Conservation (phyloP, 2,329 filamentous ascomycete genomes). For the Didymella keratinophila region DNA sequence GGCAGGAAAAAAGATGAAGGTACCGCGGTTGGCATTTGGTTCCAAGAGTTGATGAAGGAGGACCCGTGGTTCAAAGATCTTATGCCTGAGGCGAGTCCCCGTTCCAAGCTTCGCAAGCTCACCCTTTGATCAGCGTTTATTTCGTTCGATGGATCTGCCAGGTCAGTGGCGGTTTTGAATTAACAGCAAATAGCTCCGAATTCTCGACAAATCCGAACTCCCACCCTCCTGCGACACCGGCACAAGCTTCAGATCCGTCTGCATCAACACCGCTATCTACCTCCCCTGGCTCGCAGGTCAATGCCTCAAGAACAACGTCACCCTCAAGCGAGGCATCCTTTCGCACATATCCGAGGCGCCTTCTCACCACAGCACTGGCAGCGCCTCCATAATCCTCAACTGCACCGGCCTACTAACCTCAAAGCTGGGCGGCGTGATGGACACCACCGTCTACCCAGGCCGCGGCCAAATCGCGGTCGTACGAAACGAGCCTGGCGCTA, state of each 20-base stretch:
- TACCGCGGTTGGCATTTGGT: conserved; percentile 63
- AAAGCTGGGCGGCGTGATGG: conserved; percentile 81
- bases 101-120: too few species aligned
- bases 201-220: conserved; percentile 64
- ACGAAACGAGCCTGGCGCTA: conserved; percentile 75
- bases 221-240: conserved; percentile 73
- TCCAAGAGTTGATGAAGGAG: conserved; percentile 71
- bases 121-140: too few species aligned
- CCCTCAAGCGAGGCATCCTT: conserved; percentile 56
- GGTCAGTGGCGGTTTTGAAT: too few species aligned
- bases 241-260: conserved; percentile 81
- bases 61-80: conserved; percentile 78
- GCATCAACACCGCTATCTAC: conserved; percentile 90
- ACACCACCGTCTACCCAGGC: conserved; percentile 74
- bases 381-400: conserved; percentile 78
- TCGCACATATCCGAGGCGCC: conserved; percentile 77
- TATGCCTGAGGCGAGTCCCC: conserved; percentile 68
- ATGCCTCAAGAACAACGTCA: conserved; percentile 76
- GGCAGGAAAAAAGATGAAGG: conserved; percentile 70
- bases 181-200: conserved; percentile 36
- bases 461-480: conserved; percentile 87
- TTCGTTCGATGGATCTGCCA: too few species aligned
- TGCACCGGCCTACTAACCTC: conserved; percentile 80
- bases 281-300: conserved; percentile 84
- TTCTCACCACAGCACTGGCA: conserved; percentile 63